Conservation (phyloP, 306 rosid species). For the Malus sieversii region DNA sequence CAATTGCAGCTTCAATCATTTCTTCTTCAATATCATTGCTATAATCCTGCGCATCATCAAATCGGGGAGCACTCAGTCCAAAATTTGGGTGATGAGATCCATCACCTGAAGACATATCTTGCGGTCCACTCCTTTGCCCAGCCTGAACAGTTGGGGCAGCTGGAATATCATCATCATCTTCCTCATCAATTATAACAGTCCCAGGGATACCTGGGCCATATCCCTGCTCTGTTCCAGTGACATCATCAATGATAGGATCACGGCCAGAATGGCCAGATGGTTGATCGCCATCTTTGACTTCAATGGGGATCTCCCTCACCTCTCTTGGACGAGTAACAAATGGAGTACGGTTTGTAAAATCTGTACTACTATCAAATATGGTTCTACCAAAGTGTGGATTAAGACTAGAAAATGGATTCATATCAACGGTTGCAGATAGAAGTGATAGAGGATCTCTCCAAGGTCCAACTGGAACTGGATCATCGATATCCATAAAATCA, state of each 20-base stretch:
- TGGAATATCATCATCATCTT: conserved; percentile 33
- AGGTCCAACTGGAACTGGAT: conserved; percentile 33
- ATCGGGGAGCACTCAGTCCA: conserved; percentile 45
- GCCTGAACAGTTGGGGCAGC: conserved; percentile 25
- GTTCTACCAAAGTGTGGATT: conserved; percentile 37
- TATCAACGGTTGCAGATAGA: conserved; percentile 32
- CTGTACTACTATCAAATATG: conserved; percentile 28
- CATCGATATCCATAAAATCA: conserved; percentile 80
- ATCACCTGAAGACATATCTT: conserved; percentile 19
- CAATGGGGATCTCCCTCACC: conserved; percentile 77
- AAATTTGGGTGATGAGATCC: conserved; percentile 28
- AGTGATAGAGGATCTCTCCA: conserved; percentile 38
- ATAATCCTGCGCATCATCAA: conserved; percentile 44
- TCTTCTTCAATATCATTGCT: conserved; percentile 87
- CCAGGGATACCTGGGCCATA: conserved; percentile 44
- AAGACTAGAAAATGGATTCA: conserved; percentile 46
- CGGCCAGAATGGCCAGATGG: conserved; percentile 45
- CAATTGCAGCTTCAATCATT: conserved; percentile 93
- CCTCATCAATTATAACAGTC: conserved; percentile 43
- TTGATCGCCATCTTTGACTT: conserved; percentile 57
- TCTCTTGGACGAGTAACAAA: conserved; percentile 70
- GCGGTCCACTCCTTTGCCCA: conserved; percentile 25
- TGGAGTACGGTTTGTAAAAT: conserved; percentile 36
- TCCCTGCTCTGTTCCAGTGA: conserved; percentile 47
- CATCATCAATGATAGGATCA: conserved; percentile 58